phyloP scores from a whole-genome alignment of 805 yeast species.

The Saccharomycopsis olivae region DNA sequence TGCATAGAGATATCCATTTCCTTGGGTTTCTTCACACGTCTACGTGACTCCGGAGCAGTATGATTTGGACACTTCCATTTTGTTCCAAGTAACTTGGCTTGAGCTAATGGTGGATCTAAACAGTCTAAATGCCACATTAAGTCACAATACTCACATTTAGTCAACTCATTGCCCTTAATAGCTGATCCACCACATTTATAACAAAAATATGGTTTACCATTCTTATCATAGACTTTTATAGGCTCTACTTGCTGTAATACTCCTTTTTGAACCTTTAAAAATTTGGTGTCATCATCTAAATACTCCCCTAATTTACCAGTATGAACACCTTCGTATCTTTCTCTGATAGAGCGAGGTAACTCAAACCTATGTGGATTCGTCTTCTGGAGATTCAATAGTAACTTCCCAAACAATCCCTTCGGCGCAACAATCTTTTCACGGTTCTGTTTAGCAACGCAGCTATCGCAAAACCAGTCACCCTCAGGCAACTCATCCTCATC shows the following conservation, averaged over 20 bases:
- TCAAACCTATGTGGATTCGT: slow-evolving; percentile 57
- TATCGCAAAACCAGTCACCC: slow-evolving; percentile 82
- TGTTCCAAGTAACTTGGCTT: slow-evolving; percentile 60
- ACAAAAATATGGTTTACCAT: slow-evolving; percentile 63
- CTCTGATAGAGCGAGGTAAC: slow-evolving; percentile 61
- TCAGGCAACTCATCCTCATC: slow-evolving; percentile 69
- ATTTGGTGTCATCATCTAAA: slow-evolving; percentile 47
- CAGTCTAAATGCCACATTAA: slow-evolving; percentile 88
- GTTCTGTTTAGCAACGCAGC: slow-evolving; percentile 43
- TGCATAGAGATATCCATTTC: slow-evolving; percentile 44
- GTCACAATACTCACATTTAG: slow-evolving; percentile 76
- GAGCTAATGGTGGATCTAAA: slow-evolving; percentile 60
- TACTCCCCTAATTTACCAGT: slow-evolving; percentile 66
- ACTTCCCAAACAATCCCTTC: slow-evolving; percentile 38
- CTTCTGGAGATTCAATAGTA: slow-evolving; percentile 47
- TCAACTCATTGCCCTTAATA: slow-evolving; percentile 35
- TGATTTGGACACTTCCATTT: slow-evolving; percentile 94
- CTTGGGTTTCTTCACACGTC: slow-evolving; percentile 41
- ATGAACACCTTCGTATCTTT: slow-evolving; percentile 60
- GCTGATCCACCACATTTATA: slow-evolving; percentile 69
- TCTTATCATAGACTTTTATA: slow-evolving; percentile 52
- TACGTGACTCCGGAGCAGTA: slow-evolving; percentile 36
- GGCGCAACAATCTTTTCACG: slow-evolving; percentile 22
- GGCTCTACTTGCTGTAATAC: slow-evolving; percentile 47
- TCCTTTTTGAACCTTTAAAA: slow-evolving; percentile 31